phyloP scores from a whole-genome alignment of 495 filamentous ascomycete species.

The Hypoxylon cercidicola region DNA sequence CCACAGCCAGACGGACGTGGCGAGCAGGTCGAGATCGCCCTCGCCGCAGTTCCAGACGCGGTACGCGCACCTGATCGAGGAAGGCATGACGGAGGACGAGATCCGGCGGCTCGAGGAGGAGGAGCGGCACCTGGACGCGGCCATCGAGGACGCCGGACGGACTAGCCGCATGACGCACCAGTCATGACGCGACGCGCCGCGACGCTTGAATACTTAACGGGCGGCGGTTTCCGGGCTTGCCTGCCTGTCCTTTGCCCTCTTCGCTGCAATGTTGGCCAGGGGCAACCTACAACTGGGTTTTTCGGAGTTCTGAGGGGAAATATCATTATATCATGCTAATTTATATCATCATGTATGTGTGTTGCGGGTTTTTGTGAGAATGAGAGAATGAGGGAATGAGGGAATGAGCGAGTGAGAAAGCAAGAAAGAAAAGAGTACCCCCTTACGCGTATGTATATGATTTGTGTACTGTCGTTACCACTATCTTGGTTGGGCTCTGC shows the following conservation, averaged over 20 bases:
- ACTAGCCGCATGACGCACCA: slow-evolving; percentile 13
- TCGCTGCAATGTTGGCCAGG: no score
- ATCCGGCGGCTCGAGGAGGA: slow-evolving; percentile 60
- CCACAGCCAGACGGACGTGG: slow-evolving; percentile 17
- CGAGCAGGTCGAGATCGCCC: slow-evolving; percentile 30
- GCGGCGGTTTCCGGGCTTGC: neutral
- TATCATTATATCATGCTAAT: slow-evolving; percentile 27
- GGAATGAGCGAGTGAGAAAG: neutral
- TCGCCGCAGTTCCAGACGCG: slow-evolving; percentile 42
- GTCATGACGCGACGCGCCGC: neutral
- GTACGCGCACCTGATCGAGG: slow-evolving; percentile 60
- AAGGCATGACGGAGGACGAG: slow-evolving; percentile 62
- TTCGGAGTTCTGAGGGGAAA: slow-evolving; percentile 4
- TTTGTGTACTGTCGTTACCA: slow-evolving; percentile 25
- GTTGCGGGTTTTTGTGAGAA: neutral
- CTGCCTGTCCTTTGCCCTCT: neutral
- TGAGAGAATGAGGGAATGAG: slow-evolving; percentile 2
- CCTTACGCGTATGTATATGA: slow-evolving; percentile 26
- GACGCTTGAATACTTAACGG: no score
- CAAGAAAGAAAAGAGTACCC: slow-evolving; percentile 11
- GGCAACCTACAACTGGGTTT: no score
- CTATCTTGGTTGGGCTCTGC: neutral
- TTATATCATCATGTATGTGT: slow-evolving; percentile 14
- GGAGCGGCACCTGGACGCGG: slow-evolving; percentile 58
- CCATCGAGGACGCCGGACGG: slow-evolving; percentile 55